Evolutionary conservation across 805 yeast genomes (phyloP).

Genomic region (Yarrowia sp.): DNA sequence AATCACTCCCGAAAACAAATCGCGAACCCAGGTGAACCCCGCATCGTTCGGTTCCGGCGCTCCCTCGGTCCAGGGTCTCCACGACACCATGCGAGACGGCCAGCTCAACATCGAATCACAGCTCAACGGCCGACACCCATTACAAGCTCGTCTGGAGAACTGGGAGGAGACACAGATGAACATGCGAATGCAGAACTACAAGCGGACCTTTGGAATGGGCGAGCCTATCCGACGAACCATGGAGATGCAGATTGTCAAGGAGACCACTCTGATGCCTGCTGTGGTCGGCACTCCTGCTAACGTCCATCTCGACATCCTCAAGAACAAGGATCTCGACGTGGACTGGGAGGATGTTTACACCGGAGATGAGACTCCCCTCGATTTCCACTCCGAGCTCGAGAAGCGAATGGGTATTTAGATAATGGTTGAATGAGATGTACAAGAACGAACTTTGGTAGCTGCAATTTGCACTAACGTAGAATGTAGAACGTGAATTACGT

Average conservation of each 20-base stretch:
- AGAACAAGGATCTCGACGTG: conserved; percentile 74
- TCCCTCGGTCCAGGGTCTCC: conserved; percentile 64
- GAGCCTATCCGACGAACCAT: conserved; percentile 91
- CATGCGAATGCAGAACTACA: conserved; percentile 74
- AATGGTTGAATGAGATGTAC: neutral
- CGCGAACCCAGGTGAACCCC: conserved; percentile 32
- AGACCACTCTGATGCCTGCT: conserved; percentile 72
- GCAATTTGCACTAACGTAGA: too few species aligned
- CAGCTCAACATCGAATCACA: conserved; percentile 64
- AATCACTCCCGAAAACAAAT: conserved; percentile 29
- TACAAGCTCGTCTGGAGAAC: conserved; percentile 72
- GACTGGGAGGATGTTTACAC: conserved; percentile 95
- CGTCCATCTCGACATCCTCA: conserved; percentile 77
- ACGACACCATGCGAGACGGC: conserved; percentile 61
- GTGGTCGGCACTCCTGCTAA: conserved; percentile 64
- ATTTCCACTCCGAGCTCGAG: conserved; percentile 80
- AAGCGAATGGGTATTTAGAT: conserved; percentile 53
- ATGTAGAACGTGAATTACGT: neutral
- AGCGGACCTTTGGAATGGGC: conserved; percentile 88
- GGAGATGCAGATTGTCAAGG: conserved; percentile 79
- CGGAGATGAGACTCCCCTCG: conserved; percentile 50
- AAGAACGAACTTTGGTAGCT: too few species aligned
- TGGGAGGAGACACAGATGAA: conserved; percentile 84
- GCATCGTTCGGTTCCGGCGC: conserved; percentile 50
- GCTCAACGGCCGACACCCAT: conserved; percentile 66